Conservation (phyloP, 2,329 filamentous ascomycete species). For the Remersonia thermophila region DNA sequence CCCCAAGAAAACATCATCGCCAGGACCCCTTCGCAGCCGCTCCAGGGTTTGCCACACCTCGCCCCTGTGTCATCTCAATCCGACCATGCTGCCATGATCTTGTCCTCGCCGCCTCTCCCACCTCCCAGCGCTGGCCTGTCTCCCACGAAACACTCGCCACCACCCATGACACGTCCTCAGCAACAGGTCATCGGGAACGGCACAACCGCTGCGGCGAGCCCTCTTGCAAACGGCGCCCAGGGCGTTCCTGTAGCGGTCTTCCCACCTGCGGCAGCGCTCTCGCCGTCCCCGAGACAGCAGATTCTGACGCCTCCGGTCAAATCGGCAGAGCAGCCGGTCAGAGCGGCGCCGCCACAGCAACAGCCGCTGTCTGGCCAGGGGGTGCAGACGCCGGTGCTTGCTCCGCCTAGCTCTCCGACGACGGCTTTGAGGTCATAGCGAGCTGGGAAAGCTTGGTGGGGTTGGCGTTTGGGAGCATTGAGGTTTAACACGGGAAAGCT, state of each 20-base stretch:
- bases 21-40: slow-evolving; percentile 13
- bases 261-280: slow-evolving; percentile 44
- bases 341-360: slow-evolving; percentile 12
- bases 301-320: slow-evolving; percentile 51
- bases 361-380: neutral
- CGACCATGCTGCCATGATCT: too few relatives aligned
- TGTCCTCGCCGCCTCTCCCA: slow-evolving; percentile 29
- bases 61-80: slow-evolving; percentile 10
- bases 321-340: slow-evolving; percentile 26
- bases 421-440: neutral
- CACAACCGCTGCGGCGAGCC: slow-evolving; percentile 5
- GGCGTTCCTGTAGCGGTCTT: slow-evolving; percentile 33
- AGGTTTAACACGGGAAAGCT: too few relatives aligned
- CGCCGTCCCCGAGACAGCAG: slow-evolving; percentile 43
- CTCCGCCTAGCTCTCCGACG: neutral
- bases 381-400: slow-evolving; percentile 1
- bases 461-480: too few relatives aligned
- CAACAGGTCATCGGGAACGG: slow-evolving; percentile 18
- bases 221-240: slow-evolving; percentile 17
- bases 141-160: slow-evolving; percentile 40
- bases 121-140: slow-evolving; percentile 37
- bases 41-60: slow-evolving; percentile 24
- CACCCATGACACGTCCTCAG: slow-evolving; percentile 22
- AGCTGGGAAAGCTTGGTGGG: slow-evolving; percentile 12
- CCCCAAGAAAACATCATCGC: slow-evolving; percentile 10